phyloP scores from a whole-genome alignment of 495 filamentous ascomycete species.

The Xanthoparmelia taractica region DNA sequence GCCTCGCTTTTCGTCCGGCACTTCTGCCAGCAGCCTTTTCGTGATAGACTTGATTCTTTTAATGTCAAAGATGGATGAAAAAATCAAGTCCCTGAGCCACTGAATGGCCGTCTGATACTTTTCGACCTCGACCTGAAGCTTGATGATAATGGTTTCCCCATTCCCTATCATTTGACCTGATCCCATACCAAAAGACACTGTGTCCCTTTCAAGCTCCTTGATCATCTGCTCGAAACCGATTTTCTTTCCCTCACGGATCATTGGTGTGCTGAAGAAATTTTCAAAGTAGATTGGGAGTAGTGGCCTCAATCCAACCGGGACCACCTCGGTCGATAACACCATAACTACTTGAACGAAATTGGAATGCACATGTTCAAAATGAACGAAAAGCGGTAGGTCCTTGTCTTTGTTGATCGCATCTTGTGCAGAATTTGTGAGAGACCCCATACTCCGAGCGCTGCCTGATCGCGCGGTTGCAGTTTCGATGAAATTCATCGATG shows the following conservation, averaged over 20 bases:
- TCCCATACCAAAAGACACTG: conserved; percentile 69
- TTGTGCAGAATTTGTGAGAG: conserved; percentile 61
- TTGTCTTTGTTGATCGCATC: conserved; percentile 63
- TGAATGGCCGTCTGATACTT: conserved; percentile 77
- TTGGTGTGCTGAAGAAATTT: conserved; percentile 89
- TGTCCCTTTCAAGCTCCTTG: conserved; percentile 81
- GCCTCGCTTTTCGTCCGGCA: conserved; percentile 86
- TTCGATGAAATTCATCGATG: conserved; percentile 91
- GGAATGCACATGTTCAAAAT: conserved; percentile 87
- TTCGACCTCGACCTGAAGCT: conserved; percentile 77
- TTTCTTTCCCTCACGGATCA: conserved; percentile 65
- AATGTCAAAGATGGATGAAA: conserved; percentile 78
- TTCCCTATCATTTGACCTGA: conserved; percentile 59
- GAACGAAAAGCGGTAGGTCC: conserved; percentile 75
- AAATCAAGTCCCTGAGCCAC: conserved; percentile 82
- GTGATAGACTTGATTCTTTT: conserved; percentile 74
- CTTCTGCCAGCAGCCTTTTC: conserved; percentile 80
- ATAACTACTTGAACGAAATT: conserved; percentile 81
- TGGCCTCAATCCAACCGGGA: conserved; percentile 69
- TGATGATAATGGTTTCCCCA: conserved; percentile 69
- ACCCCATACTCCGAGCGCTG: conserved; percentile 61
- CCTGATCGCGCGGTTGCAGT: conserved; percentile 82
- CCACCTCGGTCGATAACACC: conserved; percentile 63
- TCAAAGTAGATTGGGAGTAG: conserved; percentile 75
- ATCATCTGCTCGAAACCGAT: conserved; percentile 89